Percentiles rank a stretch among this genome's conserved stretches.
phyloP scores from a whole-genome alignment of 352 stramenopile genomes.

The Peronospora farinosa region DNA sequence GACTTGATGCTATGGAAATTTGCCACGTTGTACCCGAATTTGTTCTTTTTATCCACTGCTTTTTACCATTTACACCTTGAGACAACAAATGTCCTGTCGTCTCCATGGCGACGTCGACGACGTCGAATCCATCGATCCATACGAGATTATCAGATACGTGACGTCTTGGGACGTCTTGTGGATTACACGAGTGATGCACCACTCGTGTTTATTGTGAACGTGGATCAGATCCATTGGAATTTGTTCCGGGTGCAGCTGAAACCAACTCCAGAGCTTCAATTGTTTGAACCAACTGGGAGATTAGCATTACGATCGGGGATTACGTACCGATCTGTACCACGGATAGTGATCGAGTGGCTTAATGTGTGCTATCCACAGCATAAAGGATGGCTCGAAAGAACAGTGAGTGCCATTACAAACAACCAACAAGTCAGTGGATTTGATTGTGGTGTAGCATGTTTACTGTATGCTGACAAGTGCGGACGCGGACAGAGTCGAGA shows the following conservation, averaged over 20 bases:
- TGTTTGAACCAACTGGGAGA: constrained; percentile 86
- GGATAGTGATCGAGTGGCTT: constrained; percentile 78
- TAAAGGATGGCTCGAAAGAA: constrained; percentile 44
- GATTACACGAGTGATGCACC: constrained; percentile 50
- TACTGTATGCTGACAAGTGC: constrained; percentile 86
- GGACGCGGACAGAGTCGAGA: constrained; percentile 48
- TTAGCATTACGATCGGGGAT: constrained; percentile 51
- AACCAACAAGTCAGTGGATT: constrained; percentile 86
- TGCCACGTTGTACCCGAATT: constrained; percentile 54
- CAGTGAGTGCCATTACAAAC: constrained; percentile 71
- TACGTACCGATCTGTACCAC: constrained; percentile 71
- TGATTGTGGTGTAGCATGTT: constrained; percentile 83
- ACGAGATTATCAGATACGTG: constrained; percentile 39
- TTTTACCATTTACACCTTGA: constrained; percentile 72
- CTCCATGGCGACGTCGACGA: constrained; percentile 17
- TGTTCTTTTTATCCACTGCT: constrained; percentile 82
- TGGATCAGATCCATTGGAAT: constrained; percentile 83
- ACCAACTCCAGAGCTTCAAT: constrained; percentile 60
- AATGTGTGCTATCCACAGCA: constrained; percentile 67
- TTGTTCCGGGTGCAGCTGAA: constrained; percentile 75
- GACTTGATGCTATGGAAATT: constrained; percentile 81
- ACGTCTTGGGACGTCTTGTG: constrained; percentile 63
- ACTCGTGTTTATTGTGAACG: constrained; percentile 82
- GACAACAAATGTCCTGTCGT: constrained; percentile 3
- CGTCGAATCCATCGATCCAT: constrained; percentile 10